Conservation (phyloP, 768 basidiomycete genomes). For the Pulveroboletus sp. region DNA sequence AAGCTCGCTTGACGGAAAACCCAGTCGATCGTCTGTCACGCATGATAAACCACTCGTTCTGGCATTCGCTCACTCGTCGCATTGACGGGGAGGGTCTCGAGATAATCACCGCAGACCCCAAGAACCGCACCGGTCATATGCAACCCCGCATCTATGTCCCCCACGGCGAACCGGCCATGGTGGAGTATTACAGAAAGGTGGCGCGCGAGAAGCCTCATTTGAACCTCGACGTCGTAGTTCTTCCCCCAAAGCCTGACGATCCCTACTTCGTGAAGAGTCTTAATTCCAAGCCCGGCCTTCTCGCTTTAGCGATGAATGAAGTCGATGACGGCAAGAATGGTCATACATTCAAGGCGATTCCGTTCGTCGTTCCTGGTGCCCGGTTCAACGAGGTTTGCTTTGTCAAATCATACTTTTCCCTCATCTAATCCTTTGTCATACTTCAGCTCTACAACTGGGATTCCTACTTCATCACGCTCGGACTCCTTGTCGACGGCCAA, state of each 20-base stretch:
- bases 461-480: conserved; percentile 90
- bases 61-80: conserved; percentile 93
- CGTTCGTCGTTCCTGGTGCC: conserved; percentile 95
- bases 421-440: conserved; percentile 3
- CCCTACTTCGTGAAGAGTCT: conserved; percentile 85
- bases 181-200: conserved; percentile 90
- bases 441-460: conserved; percentile 89
- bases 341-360: conserved; percentile 84
- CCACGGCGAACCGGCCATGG: conserved; percentile 89
- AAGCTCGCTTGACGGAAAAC: conserved; percentile 95
- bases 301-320: conserved; percentile 95
- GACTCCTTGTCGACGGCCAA: conserved; percentile 91
- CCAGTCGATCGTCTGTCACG: conserved; percentile 94
- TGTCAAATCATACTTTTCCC: not conserved
- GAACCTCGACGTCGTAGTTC: conserved; percentile 86
- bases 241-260: conserved; percentile 85
- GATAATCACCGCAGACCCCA: conserved; percentile 96
- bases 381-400: conserved; percentile 84
- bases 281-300: conserved; percentile 89
- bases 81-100: conserved; percentile 98
- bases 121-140: conserved; percentile 87
- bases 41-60: conserved; percentile 98
- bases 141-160: conserved; percentile 95
- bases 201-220: conserved; percentile 90
- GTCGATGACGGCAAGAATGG: conserved; percentile 75